phyloP scores from a whole-genome alignment of 495 filamentous ascomycete genomes.

The Astrocystis sublimbata region DNA sequence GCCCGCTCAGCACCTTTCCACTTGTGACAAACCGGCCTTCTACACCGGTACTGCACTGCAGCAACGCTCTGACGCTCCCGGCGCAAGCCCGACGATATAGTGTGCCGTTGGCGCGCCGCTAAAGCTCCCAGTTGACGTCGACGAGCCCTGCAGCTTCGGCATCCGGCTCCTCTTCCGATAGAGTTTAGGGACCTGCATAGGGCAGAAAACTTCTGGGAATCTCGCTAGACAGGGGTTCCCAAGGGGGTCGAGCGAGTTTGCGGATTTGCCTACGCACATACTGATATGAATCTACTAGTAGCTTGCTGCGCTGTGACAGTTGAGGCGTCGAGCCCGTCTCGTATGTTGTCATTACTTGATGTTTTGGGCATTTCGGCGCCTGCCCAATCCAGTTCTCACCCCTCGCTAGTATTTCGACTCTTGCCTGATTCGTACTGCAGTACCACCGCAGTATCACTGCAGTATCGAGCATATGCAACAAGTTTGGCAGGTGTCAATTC shows the following conservation, averaged over 20 bases:
- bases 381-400: neutral
- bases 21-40: neutral
- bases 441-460: no score
- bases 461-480: neutral
- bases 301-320: neutral
- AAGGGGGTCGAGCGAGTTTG: no score
- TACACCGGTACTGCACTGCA: neutral
- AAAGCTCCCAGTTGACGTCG: neutral
- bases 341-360: neutral
- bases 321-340: neutral
- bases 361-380: neutral
- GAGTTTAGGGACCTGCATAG: neutral
- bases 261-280: no score
- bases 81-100: no score
- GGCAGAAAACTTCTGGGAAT: neutral
- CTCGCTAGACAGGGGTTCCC: neutral
- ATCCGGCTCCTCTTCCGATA: conserved; percentile 1
- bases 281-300: neutral
- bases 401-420: neutral
- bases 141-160: neutral
- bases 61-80: neutral
- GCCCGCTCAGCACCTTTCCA: neutral
- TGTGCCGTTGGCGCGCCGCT: neutral
- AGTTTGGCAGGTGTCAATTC: neutral
- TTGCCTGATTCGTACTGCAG: no score